These are phyloP conservation scores for Beauveria varroae DNA, from an alignment of 2,329 filamentous ascomycete species.

Conservation along the genomic window DNA sequence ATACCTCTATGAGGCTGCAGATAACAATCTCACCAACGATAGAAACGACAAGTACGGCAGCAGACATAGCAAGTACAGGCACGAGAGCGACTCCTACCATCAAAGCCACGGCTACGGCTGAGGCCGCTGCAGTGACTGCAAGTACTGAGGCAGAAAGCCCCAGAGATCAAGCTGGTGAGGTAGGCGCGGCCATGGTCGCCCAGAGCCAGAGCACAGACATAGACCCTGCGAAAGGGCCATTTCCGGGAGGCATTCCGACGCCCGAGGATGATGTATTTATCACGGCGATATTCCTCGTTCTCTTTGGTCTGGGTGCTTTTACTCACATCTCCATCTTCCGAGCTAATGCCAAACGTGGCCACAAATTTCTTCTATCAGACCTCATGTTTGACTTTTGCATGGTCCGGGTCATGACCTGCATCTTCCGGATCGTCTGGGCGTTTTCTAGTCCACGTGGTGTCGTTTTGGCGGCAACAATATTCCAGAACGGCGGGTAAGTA, in stretches of 20 bases:
- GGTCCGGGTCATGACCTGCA: constrained; percentile 25
- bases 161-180: background rate
- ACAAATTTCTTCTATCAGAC: constrained; percentile 31
- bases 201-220: background rate
- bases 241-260: constrained; percentile 8
- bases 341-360: constrained; percentile 24
- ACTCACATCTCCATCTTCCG: constrained; percentile 19
- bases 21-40: background rate
- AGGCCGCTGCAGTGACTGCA: background rate
- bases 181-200: background rate
- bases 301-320: constrained; percentile 19
- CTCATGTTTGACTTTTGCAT: constrained; percentile 31
- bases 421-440: constrained; percentile 30
- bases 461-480: constrained; percentile 26
- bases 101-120: background rate
- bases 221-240: background rate
- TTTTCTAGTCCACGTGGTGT: constrained; percentile 19
- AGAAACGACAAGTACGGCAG: background rate
- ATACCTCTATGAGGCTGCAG: background rate
- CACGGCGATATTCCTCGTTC: constrained; percentile 18
- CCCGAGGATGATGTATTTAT: constrained; percentile 17
- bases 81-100: background rate
- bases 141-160: background rate
- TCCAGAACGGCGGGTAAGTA: constrained; percentile 28
- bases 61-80: background rate